These are phyloP conservation scores for Scenedesmus sp. DNA, from an alignment of 163 green algal species.

Conservation along the genomic window DNA sequence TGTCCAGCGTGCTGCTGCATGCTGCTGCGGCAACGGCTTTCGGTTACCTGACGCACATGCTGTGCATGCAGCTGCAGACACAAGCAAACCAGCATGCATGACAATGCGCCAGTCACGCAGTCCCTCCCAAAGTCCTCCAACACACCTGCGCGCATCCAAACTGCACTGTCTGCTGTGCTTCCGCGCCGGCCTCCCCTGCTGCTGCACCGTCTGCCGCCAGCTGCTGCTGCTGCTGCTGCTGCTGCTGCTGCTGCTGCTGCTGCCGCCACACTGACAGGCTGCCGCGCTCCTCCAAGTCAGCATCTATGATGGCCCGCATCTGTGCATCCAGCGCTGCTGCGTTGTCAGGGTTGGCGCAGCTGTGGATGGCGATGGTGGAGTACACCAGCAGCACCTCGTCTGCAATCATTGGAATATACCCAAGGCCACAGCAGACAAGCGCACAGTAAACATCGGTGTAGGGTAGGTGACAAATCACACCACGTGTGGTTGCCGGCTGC, in stretches of 20 bases:
- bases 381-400: constrained; percentile 48
- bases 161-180: neutral
- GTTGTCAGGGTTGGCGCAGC: constrained; percentile 25
- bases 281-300: neutral
- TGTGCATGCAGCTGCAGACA: neutral
- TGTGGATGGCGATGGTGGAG: constrained; percentile 47
- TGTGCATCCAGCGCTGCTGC: constrained; percentile 39
- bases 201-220: neutral
- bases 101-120: neutral
- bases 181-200: neutral
- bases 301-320: constrained; percentile 9
- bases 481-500: too few relatives aligned
- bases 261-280: constrained; percentile 18
- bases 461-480: too few relatives aligned
- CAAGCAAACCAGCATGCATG: neutral
- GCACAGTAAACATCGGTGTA: neutral
- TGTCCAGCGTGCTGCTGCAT: neutral
- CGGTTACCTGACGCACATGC: too few relatives aligned
- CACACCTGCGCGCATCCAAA: constrained; percentile 52
- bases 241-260: constrained; percentile 21
- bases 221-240: neutral
- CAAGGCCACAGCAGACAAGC: neutral
- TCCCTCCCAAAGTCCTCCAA: neutral
- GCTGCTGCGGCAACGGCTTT: too few relatives aligned
- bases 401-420: neutral